Conservation (phyloP, 1,139 yeast genomes). For the Candida sanyaensis region DNA sequence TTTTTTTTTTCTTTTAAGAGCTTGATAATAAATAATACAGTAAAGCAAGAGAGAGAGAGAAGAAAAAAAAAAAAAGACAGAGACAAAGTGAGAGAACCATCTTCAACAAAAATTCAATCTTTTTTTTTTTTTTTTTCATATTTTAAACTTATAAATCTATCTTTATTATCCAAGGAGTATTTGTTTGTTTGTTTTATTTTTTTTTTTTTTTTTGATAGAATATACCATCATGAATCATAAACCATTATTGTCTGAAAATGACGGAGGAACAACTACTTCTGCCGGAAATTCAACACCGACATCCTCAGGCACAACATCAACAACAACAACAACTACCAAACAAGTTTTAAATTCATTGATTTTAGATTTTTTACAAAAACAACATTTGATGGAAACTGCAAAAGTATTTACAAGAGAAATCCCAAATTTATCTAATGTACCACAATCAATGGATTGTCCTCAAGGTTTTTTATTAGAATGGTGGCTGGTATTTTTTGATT, state of each 20-base stretch:
- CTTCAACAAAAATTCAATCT: too few species aligned
- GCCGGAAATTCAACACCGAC: neutral
- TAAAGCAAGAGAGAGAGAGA: too few species aligned
- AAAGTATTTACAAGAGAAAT: constrained; percentile 73
- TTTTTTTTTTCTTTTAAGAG: too few species aligned
- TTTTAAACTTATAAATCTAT: too few species aligned
- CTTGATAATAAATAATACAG: too few species aligned
- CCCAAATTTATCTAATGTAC: constrained; percentile 49
- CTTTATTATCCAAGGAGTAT: neutral
- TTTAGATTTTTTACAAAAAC: constrained; percentile 81
- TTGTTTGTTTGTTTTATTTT: neutral
- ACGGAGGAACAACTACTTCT: neutral
- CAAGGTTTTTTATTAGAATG: constrained; percentile 88
- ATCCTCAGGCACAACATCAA: neutral
- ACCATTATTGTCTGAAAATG: neutral
- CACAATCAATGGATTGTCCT: constrained; percentile 72
- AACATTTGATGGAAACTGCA: constrained; percentile 72
- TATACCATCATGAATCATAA: neutral
- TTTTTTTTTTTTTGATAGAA: too few species aligned
- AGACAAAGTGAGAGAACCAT: too few species aligned
- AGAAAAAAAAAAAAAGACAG: too few species aligned
- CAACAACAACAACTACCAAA: constrained; percentile 17
- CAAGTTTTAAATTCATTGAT: constrained; percentile 82
- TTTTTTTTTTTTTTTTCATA: too few species aligned
- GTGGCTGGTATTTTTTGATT: constrained; percentile 98